These are phyloP conservation scores for Cordia subcordata DNA, from an alignment of 257 asterid species.

Conservation along the genomic window DNA sequence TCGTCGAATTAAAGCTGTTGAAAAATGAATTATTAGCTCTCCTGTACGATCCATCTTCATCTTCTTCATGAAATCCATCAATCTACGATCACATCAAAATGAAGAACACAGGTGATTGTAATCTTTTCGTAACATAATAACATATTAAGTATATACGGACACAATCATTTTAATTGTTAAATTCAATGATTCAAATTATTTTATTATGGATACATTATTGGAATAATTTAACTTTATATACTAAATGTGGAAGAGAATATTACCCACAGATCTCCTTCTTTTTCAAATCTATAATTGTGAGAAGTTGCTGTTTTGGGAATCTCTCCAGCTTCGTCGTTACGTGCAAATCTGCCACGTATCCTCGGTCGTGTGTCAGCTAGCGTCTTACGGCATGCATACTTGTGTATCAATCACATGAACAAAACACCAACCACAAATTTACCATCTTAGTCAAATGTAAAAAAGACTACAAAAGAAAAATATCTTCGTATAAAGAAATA, in stretches of 20 bases:
- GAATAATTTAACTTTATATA: neutral
- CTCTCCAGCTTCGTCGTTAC: conserved; percentile 71
- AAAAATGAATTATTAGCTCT: conserved; percentile 36
- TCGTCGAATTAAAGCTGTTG: conserved; percentile 30
- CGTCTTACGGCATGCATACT: conserved; percentile 89
- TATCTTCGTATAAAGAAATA: neutral
- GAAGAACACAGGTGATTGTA: too few species aligned
- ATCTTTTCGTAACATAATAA: too few species aligned
- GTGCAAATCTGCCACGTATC: conserved; percentile 87
- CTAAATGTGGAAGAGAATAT: conserved; percentile 22
- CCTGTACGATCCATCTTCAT: conserved; percentile 17
- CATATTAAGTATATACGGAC: too few species aligned
- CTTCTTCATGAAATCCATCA: conserved; percentile 54
- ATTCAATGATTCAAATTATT: too few species aligned
- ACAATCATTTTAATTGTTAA: too few species aligned
- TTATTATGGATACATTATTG: too few species aligned
- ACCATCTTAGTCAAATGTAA: neutral
- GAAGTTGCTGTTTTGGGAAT: conserved; percentile 53
- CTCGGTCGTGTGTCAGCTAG: conserved; percentile 80
- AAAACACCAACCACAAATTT: conserved; percentile 10
- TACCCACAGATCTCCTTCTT: conserved; percentile 80
- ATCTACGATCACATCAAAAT: conserved; percentile 23
- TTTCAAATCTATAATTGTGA: conserved; percentile 32
- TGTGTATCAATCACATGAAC: conserved; percentile 1
- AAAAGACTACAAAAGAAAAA: neutral